Percentiles rank a stretch among this genome's conserved stretches.
phyloP scores from a whole-genome alignment of 192 early-diverging fungal species.

The Backusella liffmaniae region DNA sequence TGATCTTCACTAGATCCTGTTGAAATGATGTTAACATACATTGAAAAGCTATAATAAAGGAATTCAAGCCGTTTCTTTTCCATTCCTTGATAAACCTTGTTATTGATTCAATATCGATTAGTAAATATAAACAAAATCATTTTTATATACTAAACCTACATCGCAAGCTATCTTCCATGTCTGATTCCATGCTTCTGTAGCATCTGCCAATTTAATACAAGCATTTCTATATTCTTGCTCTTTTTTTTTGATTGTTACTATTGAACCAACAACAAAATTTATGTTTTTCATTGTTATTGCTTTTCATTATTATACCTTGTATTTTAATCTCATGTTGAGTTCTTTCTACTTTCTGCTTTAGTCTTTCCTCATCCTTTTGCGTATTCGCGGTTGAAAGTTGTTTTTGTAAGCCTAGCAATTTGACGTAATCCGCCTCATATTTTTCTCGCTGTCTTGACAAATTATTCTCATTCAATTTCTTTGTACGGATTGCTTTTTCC shows the following conservation, averaged over 20 bases:
- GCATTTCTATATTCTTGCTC: constrained; percentile 56
- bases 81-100: constrained; percentile 58
- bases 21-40: constrained; percentile 74
- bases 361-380: constrained; percentile 16
- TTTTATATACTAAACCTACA: constrained; percentile 32
- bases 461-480: constrained; percentile 35
- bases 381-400: constrained; percentile 12
- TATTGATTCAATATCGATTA: neutral
- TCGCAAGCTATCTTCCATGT: constrained; percentile 57
- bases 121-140: neutral
- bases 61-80: constrained; percentile 77
- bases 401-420: constrained; percentile 43
- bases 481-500: constrained; percentile 52
- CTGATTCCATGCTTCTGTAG: constrained; percentile 49
- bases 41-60: constrained; percentile 62
- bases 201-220: constrained; percentile 42
- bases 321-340: constrained; percentile 19
- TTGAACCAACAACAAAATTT: neutral
- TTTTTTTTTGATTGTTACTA: constrained; percentile 10
- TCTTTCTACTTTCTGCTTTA: constrained; percentile 23
- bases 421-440: constrained; percentile 52
- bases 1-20: constrained; percentile 67
- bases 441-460: constrained; percentile 45
- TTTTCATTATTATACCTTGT: constrained; percentile 15
- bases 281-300: neutral